These are phyloP conservation scores for Aureobasidium sp. DNA, from an alignment of 2,329 filamentous ascomycete genomes.

Conservation along the genomic window DNA sequence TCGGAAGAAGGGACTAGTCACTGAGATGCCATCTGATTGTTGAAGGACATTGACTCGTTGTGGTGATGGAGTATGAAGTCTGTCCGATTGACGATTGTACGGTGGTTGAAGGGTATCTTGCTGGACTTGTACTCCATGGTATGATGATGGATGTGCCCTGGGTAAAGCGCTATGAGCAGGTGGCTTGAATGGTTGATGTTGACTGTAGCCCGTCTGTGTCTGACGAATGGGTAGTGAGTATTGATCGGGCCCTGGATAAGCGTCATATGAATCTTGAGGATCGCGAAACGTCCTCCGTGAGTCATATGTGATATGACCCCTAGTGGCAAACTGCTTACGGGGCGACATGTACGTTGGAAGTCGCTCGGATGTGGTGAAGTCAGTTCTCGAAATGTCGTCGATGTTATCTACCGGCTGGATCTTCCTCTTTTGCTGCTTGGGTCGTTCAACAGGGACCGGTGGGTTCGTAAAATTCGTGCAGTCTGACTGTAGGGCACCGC, in stretches of 20 bases:
- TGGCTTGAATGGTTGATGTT: neutral
- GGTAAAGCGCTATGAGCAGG: neutral
- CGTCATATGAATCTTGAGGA: neutral
- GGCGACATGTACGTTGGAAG: neutral
- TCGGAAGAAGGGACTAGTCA: slow-evolving; percentile 6
- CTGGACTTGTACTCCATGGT: neutral
- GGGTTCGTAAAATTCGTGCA: neutral
- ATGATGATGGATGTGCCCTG: neutral
- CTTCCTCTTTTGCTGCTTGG: neutral
- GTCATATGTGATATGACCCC: neutral
- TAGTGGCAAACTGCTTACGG: neutral
- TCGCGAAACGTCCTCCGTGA: neutral
- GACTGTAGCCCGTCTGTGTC: neutral
- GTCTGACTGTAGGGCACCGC: neutral
- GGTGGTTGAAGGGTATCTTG: neutral
- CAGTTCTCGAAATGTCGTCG: neutral
- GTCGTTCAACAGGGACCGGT: no score
- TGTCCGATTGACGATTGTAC: neutral
- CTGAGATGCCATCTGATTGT: neutral
- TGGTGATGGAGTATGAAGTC: slow-evolving; percentile 4
- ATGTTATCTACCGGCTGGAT: slow-evolving; percentile 1
- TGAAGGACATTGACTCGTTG: neutral
- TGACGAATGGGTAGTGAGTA: neutral
- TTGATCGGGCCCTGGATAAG: neutral
- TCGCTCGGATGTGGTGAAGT: neutral